Evolutionary conservation across 148 eudicot genomes (phyloP), one percentile per base, ranked within the genome.

Genomic region (Vaccinium myrtillus): DNA sequence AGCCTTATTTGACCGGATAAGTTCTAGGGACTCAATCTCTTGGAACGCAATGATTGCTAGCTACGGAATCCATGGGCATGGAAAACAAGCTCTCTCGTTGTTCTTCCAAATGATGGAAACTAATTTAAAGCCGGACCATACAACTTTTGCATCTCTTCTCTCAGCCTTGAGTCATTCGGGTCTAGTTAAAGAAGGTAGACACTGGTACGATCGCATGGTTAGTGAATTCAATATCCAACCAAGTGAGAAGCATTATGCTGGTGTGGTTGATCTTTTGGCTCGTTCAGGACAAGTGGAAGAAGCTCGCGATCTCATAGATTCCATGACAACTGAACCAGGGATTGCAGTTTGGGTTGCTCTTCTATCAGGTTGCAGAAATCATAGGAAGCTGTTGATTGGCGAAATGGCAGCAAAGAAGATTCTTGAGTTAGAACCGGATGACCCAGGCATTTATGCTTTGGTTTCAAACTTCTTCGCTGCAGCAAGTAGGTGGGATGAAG

Each of bases 131-230:
- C 97, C 98, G 5, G 95, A 95, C 75, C 87, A 89, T 86, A 90
- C 91, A 43, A 94, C 98, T 50, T 95, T 95, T 90, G 90, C 94
- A 70, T 90, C 97, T 76, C 92, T 94, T 63, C 91, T 95, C 30
- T 94, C 95, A 27, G 95, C 98, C 30, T 84, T 91, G 21, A 91
- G 95, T 77, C 98, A 94, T 84, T 90, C 95, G 16, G 98, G 98
- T 79, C 91, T 93, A 75, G 95, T 91, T 10, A 87, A 88, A 77
- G 95, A 94, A 87, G 98, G 94, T 16, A 84, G 32, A 58, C 86
- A 90, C 80, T 94, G 95, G 95, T 94, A 92, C 73, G 80, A 93
- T 79, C 82, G 86, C 77, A 94, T 94, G 95, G 76, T 87, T 67
- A 87, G 77, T 3, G 83, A 79, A 65, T 94, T 86, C 87, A 83